Base-by-base conservation (phyloP, 108 stramenopile genomes). In the Craspedostauros australis region DNA sequence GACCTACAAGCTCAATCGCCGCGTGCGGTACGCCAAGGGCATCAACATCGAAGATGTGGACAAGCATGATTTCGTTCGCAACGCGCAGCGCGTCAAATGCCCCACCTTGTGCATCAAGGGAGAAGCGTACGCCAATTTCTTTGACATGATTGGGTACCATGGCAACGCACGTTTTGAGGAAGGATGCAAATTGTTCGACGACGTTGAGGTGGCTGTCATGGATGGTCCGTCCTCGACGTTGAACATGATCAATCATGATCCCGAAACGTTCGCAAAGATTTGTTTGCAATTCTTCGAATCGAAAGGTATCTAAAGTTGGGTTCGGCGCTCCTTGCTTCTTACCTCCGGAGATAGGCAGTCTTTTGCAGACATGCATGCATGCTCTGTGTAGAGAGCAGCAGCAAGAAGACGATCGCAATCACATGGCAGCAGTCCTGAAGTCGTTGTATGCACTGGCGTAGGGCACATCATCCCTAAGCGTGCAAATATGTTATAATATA, bases 261-360 rank as follows among this genome's bases (percentile, higher is more conserved):
- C 62, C n/a, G 24, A 63, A 6, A 53, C 53, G 28, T 53, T 63
- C 33, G 32, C 52, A n/a, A n/a, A n/a, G n/a, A n/a, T n/a, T n/a
- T n/a, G n/a, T n/a, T n/a, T n/a, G n/a, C n/a, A n/a, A n/a, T n/a
- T n/a, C n/a, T n/a, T n/a, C n/a, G n/a, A n/a, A n/a, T n/a, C n/a
- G n/a, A n/a, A n/a, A n/a, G n/a, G n/a, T n/a, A n/a, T n/a, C n/a
- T n/a, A n/a, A n/a, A n/a, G n/a, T n/a, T n/a, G n/a, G n/a, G n/a
- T n/a, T n/a, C n/a, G n/a, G n/a, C n/a, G n/a, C n/a, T n/a, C n/a
- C n/a, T n/a, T n/a, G n/a, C n/a, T n/a, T n/a, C n/a, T n/a, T n/a
- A n/a, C n/a, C n/a, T n/a, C n/a, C n/a, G n/a, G n/a, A n/a, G n/a
- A n/a, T n/a, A n/a, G n/a, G n/a, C n/a, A n/a, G n/a, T n/a, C n/a